Base-by-base conservation (phyloP, 192 early-diverging fungal genomes). In the Backusella psychrophila region DNA sequence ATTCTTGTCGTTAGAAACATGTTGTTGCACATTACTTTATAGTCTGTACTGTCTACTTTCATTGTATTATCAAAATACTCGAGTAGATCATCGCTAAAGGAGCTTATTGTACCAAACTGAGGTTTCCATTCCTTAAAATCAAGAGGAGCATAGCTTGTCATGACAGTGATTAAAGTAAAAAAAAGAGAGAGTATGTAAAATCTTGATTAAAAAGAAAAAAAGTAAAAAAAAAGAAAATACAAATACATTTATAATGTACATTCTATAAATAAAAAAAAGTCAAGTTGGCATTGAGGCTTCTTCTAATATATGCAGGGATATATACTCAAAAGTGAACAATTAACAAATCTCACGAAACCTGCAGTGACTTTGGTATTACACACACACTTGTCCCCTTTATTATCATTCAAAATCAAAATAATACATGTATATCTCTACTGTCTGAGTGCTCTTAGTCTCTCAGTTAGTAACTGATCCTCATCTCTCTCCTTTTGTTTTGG, bases 381-480 rank as follows among this genome's bases (percentile, higher is more conserved):
- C 9, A 11, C 12, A 39, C 38, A 39, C 38, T 39, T 4, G 0
- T 29, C 29, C 36, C 9, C 35, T 41, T 23, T 71, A 71, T 44
- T 70, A 70, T 42, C 12, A 6, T n/a, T 63, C n/a, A 56, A 23
- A 23, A 23, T 56, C 49, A 26, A 35, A 26, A 39, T 39, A 39
- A 3, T 39, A 12, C 11, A 39, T 38, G 36, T 38, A 9, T 38
- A n/a, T 23, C 31, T 36, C 23, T 83, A 88, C 79, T 83, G 82
- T 49, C 87, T 69, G 52, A 88, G 70, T 49, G 85, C 83, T 71
- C 79, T 77, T 11, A 88, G 72, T 69, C 87, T 70, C 65, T 88
- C 83, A 4, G 80, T 73, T 75, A 87, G 77, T 36, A 86, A 53
- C 23, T 83, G 82, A 69, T 88, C 83, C 12, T 85, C 84, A 26